Base-by-base conservation (phyloP, 345 rosid species). In the Citrus glauca region DNA sequence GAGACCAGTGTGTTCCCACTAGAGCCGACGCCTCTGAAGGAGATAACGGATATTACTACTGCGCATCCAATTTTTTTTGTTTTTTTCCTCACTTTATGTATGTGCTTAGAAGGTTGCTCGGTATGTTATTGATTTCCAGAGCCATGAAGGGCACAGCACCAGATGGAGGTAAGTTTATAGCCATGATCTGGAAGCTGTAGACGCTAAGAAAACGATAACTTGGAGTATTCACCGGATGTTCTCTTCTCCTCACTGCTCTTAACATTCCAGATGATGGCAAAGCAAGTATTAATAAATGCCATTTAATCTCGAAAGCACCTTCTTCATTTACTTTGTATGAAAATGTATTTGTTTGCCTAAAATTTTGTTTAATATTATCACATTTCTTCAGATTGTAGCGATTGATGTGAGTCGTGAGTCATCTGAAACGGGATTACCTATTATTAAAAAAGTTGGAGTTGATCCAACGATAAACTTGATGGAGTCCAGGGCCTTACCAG, bases 1-100 rank as follows among this genome's bases (percentile, higher is more conserved):
- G 90, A 91, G 83, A 92, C 91, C 4, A 90, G 86, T 55, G 95
- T 94, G 69, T 89, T 83, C 66, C 98, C 98, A 6, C 87, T 89
- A 7, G 98, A 92, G 76, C 84, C 87, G 14, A 85, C 85, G 78
- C 79, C 81, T 70, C 88, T 94, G 63, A 92, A 82, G 82, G 95
- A 92, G 84, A 88, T 92, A 7, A 85, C 93, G 62, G 78, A 79
- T 63, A 68, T 81, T 28, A 90, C 90, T 33, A 88, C 86, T 64
- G 69, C 38, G 84, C 93, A 88, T 35, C 97, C 92, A 20, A 10
- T 20, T 38, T 35, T 61, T 7, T 16, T 38, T 35, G 38, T 25
- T 7, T 16, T 55, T 1, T 2, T 66, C 6, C 3, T 11, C 50
- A 42, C 4, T 40, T 68, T 22, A 5, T 11, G n/a, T 20, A 4